These are phyloP conservation scores for Penicillium bovifimosum DNA, from an alignment of 495 filamentous ascomycete genomes.

Conservation along the genomic window DNA sequence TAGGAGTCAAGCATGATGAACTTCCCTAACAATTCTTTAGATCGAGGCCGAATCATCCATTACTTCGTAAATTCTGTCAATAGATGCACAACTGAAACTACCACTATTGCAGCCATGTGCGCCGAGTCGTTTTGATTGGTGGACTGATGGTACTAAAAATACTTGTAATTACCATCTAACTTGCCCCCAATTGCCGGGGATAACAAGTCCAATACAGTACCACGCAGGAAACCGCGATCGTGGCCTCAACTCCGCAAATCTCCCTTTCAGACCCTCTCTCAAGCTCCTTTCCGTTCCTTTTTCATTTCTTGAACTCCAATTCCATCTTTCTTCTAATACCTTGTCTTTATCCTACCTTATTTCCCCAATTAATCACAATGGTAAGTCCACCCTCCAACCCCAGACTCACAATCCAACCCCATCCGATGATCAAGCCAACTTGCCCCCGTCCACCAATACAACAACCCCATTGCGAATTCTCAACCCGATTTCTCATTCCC, in stretches of 20 bases:
- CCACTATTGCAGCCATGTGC: background rate
- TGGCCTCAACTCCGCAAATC: constrained; percentile 41
- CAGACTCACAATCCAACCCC: constrained; percentile 5
- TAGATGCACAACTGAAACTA: background rate
- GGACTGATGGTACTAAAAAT: constrained; percentile 1
- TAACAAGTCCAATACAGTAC: constrained; percentile 18
- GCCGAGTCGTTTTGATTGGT: constrained; percentile 14
- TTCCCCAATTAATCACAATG: constrained; percentile 30
- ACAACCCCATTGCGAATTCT: background rate
- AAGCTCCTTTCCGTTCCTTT: constrained; percentile 13
- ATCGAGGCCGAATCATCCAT: too few relatives aligned
- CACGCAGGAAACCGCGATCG: constrained; percentile 38
- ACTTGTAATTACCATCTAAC: constrained; percentile 5
- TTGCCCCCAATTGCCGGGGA: background rate
- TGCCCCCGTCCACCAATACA: background rate
- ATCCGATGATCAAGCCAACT: constrained; percentile 5
- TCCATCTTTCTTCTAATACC: background rate
- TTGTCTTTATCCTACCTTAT: constrained; percentile 7
- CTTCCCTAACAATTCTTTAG: background rate
- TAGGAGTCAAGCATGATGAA: background rate
- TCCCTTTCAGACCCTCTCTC: constrained; percentile 11
- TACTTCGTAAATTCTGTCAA: background rate
- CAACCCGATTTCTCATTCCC: constrained; percentile 7
- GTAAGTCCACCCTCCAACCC: constrained; percentile 21
- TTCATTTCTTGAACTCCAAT: constrained; percentile 4